Conservation (phyloP, 495 filamentous ascomycete species). For the Hypoxylon perforatum region DNA sequence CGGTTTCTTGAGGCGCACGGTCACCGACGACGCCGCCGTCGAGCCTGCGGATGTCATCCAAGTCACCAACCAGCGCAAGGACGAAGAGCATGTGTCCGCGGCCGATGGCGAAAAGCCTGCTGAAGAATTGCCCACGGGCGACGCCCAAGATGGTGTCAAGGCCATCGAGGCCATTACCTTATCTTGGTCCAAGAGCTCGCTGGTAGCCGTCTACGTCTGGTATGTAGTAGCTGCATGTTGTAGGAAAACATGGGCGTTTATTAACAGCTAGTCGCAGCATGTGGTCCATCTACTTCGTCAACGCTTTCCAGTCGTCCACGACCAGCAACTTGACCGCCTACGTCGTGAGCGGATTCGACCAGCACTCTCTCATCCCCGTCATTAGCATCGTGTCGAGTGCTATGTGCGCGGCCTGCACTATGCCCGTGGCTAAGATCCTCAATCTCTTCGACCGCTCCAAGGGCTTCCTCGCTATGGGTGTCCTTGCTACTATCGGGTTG, state of each 20-base stretch:
- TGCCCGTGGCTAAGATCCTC: conserved; percentile 69
- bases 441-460: conserved; percentile 57
- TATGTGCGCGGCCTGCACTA: conserved; percentile 66
- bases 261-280: conserved; percentile 44
- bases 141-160: too few relatives aligned
- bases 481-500: conserved; percentile 51
- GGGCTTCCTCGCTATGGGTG: conserved; percentile 47
- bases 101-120: neutral
- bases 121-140: conserved; percentile 1
- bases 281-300: conserved; percentile 59
- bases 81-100: neutral
- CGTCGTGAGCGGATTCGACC: conserved; percentile 51
- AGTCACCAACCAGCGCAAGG: neutral
- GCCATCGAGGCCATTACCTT: too few relatives aligned
- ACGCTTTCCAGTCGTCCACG: conserved; percentile 51
- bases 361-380: conserved; percentile 53
- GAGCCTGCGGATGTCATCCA: neutral
- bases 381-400: conserved; percentile 58
- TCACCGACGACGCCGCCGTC: neutral
- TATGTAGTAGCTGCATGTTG: too few relatives aligned
- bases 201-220: too few relatives aligned
- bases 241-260: neutral
- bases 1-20: neutral
- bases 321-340: conserved; percentile 46
- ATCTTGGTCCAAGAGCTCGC: too few relatives aligned